Conservation (phyloP, 75 land plant species). For the Sequoia sempervirens region DNA sequence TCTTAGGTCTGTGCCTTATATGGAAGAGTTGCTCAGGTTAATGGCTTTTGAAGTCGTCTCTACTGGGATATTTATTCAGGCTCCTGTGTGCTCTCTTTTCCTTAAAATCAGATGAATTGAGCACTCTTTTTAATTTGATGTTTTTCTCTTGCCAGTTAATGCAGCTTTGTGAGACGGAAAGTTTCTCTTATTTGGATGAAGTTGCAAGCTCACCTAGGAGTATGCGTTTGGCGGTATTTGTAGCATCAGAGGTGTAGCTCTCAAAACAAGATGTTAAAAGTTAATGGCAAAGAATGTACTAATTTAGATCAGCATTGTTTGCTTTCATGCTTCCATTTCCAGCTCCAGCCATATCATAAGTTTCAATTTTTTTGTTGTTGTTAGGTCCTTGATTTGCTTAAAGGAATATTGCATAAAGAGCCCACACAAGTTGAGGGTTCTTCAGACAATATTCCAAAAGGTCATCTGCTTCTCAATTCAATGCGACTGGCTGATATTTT, state of each 20-base stretch:
- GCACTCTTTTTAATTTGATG: background rate
- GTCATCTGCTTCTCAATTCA: conserved; percentile 70
- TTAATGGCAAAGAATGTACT: conserved; percentile 1
- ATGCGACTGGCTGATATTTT: conserved; percentile 92
- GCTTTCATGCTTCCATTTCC: background rate
- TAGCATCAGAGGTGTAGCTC: conserved; percentile 65
- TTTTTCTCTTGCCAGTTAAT: conserved; percentile 50
- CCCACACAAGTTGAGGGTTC: conserved; percentile 17
- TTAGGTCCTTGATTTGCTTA: conserved; percentile 69
- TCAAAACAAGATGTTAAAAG: background rate
- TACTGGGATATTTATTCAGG: background rate
- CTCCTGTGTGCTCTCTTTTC: background rate
- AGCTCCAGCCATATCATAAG: background rate
- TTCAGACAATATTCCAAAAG: conserved; percentile 46
- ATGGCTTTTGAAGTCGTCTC: no score
- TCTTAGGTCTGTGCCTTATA: background rate
- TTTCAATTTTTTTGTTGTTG: background rate
- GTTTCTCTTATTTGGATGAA: conserved; percentile 86
- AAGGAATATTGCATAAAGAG: conserved; percentile 40
- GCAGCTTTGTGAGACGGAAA: conserved; percentile 89
- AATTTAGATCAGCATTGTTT: background rate
- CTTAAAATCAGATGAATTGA: background rate
- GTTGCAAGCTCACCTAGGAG: conserved; percentile 65
- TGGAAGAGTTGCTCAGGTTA: background rate
- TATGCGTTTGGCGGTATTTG: conserved; percentile 68